Evolutionary conservation across 2,329 filamentous ascomycete species (phyloP).

Genomic region (Monilinia vaccinii-corymbosi): DNA sequence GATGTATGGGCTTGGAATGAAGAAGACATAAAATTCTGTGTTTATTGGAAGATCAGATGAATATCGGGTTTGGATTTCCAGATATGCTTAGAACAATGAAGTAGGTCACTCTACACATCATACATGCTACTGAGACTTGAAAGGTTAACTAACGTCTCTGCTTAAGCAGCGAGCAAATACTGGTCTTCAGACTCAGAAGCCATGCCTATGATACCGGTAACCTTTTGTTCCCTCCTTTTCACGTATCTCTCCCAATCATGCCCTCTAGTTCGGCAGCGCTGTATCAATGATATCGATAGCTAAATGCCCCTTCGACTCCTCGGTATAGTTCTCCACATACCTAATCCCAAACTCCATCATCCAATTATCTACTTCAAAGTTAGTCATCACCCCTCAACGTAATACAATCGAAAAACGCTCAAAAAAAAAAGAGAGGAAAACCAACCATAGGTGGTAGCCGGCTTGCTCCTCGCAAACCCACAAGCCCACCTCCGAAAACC

Average conservation of each 20-base stretch:
- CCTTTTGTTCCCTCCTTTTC: no score
- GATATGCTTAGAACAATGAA: no score
- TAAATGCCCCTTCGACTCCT: conserved; percentile 5
- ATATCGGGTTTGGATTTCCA: no score
- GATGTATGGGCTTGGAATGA: no score
- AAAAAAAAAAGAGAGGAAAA: not conserved
- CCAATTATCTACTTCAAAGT: conserved; percentile 4
- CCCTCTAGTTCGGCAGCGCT: conserved; percentile 6
- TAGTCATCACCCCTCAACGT: not conserved
- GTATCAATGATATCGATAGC: conserved; percentile 1
- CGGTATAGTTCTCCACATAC: conserved; percentile 8
- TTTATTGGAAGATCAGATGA: no score
- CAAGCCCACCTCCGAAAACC: conserved; percentile 2
- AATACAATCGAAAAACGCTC: not conserved
- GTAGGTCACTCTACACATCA: no score
- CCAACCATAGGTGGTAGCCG: conserved; percentile 9
- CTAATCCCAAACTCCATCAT: conserved; percentile 10
- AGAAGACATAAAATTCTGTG: no score
- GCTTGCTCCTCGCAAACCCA: conserved; percentile 10
- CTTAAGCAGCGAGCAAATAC: no score
- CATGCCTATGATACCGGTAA: no score
- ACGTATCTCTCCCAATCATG: not conserved
- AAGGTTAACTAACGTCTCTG: no score
- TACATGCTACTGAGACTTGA: no score
- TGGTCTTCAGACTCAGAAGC: no score